phyloP scores from a whole-genome alignment of 2,329 filamentous ascomycete species.

The Diaporthe sp. region DNA sequence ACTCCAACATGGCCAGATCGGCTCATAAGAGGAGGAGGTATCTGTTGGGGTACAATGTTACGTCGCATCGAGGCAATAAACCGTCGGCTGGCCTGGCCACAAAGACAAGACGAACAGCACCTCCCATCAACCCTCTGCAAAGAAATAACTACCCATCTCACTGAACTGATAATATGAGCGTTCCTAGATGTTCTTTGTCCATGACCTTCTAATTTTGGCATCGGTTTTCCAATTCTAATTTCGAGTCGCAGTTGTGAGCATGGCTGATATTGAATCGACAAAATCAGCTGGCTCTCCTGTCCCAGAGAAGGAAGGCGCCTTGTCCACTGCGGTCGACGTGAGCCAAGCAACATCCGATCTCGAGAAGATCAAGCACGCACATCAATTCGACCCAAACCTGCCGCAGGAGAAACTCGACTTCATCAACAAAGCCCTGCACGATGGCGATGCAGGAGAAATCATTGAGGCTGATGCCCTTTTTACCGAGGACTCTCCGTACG shows the following conservation, averaged over 20 bases:
- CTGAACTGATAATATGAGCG: neutral
- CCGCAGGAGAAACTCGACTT: constrained; percentile 51
- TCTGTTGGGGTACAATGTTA: constrained; percentile 24
- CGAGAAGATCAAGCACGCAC: constrained; percentile 50
- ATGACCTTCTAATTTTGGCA: neutral
- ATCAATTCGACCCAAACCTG: constrained; percentile 54
- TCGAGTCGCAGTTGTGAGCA: neutral
- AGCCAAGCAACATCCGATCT: constrained; percentile 43
- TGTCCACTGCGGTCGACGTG: constrained; percentile 30
- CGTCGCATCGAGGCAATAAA: constrained; percentile 22
- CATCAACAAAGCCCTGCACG: constrained; percentile 49
- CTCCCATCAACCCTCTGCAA: neutral
- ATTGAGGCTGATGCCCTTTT: constrained; percentile 51
- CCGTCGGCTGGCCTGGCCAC: neutral
- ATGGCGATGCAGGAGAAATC: constrained; percentile 51
- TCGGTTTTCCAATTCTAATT: neutral
- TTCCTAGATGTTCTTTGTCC: neutral
- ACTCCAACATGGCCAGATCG: constrained; percentile 10
- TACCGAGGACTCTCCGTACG: constrained; percentile 55
- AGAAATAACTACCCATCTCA: neutral
- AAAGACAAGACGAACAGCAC: neutral
- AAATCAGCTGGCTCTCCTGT: constrained; percentile 1
- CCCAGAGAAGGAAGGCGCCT: constrained; percentile 25
- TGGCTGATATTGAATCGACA: constrained; percentile 23
- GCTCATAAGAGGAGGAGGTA: neutral